Base-by-base conservation (phyloP, 306 rosid species). In the Lathyrus aphaca region DNA sequence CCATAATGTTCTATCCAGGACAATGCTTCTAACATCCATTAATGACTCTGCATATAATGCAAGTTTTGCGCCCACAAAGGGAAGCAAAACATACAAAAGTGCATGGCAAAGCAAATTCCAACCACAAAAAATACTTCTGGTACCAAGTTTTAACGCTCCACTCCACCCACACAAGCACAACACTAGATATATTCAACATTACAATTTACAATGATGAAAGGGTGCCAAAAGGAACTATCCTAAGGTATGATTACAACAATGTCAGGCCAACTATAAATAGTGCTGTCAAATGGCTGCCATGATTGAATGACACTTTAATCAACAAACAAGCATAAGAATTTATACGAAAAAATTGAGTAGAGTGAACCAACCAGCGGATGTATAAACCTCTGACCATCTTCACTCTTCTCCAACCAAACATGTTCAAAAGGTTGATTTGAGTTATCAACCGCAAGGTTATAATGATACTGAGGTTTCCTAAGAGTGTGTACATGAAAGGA, bases 351-450 rank as follows among this genome's bases (percentile, higher is more conserved):
- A 59, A 69, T 16, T 38, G 69, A 66, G 12, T 4, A 23, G 6
- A 77, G 32, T 49, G 64, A 74, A 81, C 91, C 55, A 71, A 94
- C 99, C 84, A 94, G 75, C 62, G 99, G 99, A 80, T 94, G 99
- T 68, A 89, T 64, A 77, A 81, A 85, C 68, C 87, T 78, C 30
- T 44, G 82, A 18, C 79, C 99, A 76, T 94, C 97, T n/a, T 89
- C 96, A 79, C 83, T 81, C 78, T 77, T 89, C 78, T 86, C 80
- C 87, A 94, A 63, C 97, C 90, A 83, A 62, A 83, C 89, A 86
- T 94, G 99, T 67, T 86, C 84, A 75, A 91, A 94, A 5, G 96
- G 92, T 71, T 82, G 85, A 72, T 91, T 91, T 0, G 81, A 44
- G 76, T 94, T 94, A 60, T 91, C 77, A 53, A 88, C 89, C 48